Evolutionary conservation across 768 basidiomycete genomes (phyloP).

Genomic region (Symmetrospora coprosmae): DNA sequence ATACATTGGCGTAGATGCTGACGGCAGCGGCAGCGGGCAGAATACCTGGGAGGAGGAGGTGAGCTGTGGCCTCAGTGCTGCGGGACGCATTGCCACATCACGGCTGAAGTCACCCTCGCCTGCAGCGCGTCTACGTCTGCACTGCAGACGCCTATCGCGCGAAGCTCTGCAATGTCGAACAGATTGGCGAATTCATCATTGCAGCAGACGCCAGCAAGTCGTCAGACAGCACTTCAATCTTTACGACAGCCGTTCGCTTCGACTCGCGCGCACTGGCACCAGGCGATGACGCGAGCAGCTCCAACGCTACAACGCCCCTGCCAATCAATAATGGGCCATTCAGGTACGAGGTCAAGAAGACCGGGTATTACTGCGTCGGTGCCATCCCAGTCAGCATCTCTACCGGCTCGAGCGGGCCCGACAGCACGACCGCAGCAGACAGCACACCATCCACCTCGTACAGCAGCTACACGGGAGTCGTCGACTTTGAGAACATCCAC

Average conservation of each 20-base stretch:
- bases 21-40: constrained; percentile 20
- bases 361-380: constrained; percentile 92
- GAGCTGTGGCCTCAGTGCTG: too few relatives aligned
- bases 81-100: too few relatives aligned
- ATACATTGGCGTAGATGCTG: constrained; percentile 52
- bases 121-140: constrained; percentile 80
- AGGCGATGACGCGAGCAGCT: not conserved
- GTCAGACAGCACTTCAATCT: constrained; percentile 65
- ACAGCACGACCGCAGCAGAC: not conserved
- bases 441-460: not conserved
- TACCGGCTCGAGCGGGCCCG: constrained; percentile 21
- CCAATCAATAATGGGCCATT: constrained; percentile 45
- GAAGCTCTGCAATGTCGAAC: constrained; percentile 52
- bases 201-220: constrained; percentile 51
- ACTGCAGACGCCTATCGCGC: constrained; percentile 61
- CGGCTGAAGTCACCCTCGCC: constrained; percentile 31
- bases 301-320: not conserved
- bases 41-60: constrained; percentile 34
- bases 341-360: constrained; percentile 65
- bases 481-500: constrained; percentile 77
- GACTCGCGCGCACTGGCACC: constrained; percentile 32
- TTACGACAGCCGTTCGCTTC: constrained; percentile 65
- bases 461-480: constrained; percentile 40
- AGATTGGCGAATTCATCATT: constrained; percentile 84
- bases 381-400: constrained; percentile 60